These are phyloP conservation scores for Gossypium australe DNA, from an alignment of 345 rosid species.

Conservation along the genomic window DNA sequence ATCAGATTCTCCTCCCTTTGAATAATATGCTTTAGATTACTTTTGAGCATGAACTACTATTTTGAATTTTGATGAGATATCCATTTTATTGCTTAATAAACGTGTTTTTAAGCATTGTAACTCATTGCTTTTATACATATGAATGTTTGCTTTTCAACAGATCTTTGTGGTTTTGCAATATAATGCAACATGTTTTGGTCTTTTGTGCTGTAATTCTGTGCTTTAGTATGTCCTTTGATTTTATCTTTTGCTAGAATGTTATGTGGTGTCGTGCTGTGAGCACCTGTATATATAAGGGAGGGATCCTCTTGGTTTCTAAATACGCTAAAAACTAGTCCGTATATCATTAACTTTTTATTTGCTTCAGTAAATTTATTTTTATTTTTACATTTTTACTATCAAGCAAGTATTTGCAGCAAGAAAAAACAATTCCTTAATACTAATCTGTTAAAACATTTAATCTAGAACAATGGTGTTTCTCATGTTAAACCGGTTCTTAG, in stretches of 20 bases:
- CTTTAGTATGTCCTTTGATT: neutral
- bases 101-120: neutral
- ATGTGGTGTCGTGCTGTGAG: neutral
- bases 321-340: too few relatives aligned
- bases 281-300: too few relatives aligned
- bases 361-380: too few relatives aligned
- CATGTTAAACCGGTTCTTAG: too few relatives aligned
- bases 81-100: neutral
- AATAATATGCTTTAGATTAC: neutral
- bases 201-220: neutral
- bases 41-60: neutral
- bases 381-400: too few relatives aligned
- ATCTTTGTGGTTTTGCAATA: neutral
- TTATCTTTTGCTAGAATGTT: neutral
- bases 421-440: too few relatives aligned
- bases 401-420: too few relatives aligned
- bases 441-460: too few relatives aligned
- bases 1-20: neutral
- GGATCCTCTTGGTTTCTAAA: too few relatives aligned
- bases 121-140: neutral
- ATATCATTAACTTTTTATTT: too few relatives aligned
- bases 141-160: neutral
- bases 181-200: neutral
- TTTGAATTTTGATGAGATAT: neutral
- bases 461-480: too few relatives aligned